Evolutionary conservation across 805 yeast species (phyloP), one percentile per base, ranked within the genome.

Genomic region (Nakazawaea laoshanensis): DNA sequence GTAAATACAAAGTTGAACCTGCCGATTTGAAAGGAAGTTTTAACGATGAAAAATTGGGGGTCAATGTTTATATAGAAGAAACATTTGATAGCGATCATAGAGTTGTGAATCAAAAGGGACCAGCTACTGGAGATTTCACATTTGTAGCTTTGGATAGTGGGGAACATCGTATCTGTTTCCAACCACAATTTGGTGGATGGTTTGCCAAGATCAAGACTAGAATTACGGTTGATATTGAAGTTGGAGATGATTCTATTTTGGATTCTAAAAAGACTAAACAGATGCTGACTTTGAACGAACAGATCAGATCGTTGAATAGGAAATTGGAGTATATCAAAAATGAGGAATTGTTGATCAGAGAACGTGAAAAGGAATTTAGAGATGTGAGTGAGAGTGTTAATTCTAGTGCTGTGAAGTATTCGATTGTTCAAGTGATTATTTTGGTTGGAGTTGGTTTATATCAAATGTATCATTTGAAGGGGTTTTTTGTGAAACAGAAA

Each of bases 401-500:
- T 59, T 49, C 77, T 5, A 70, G 77, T 35, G 89, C 82, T 16
- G 69, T 81, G 14, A 58, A 65, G 44, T 83, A 92, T 88, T 73
- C 92, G 9, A 43, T 83, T 31, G 50, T 82, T 29, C 95, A 87
- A 60, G 51, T 83, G 29, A 17, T 74, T 15, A 85, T 81, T 2
- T 65, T 87, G 44, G 65, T 70, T 7, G 70, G 63, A 11, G 76
- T 88, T 7, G 82, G 95, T 46, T 67, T 65, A 25, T 74, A 83
- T 67, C 95, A 87, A 60, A 58, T 87, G 53, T 67, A 67, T 35
- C 87, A 82, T 48, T 68, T 87, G 59, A 81, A 81, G 58, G 58
- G 76, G 26, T 85, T 86, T 70, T 86, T 86, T 52, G 78, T 84
- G 40, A 86, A 85, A 59, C 94, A 86, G 52, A 87, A 87, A 61